A percentile compares a stretch with the other conserved stretches of the same genome.
phyloP scores from a whole-genome alignment of 306 rosid genomes.

The Acacia crassicarpa region DNA sequence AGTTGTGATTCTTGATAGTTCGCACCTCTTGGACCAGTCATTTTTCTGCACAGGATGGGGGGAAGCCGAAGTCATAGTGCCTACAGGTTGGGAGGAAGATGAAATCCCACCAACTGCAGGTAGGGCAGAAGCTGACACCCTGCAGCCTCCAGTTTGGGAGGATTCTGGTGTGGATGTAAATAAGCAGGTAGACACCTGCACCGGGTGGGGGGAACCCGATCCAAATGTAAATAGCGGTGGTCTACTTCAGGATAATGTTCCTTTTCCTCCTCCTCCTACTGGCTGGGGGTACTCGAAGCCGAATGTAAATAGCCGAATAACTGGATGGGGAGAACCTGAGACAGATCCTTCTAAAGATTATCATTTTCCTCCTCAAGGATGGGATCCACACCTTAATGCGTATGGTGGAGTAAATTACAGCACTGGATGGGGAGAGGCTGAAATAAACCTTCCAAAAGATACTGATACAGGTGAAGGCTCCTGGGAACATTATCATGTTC shows the following conservation, averaged over 20 bases:
- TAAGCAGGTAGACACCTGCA: background rate
- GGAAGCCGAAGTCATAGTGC: constrained; percentile 3
- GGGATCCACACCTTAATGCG: background rate
- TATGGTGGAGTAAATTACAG: background rate
- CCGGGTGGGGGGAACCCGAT: constrained; percentile 30
- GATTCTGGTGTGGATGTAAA: constrained; percentile 4
- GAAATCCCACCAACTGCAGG: constrained; percentile 13
- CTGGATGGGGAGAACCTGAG: constrained; percentile 17
- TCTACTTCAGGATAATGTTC: constrained; percentile 6
- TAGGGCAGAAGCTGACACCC: background rate
- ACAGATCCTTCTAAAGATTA: constrained; percentile 20
- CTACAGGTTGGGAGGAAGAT: constrained; percentile 41
- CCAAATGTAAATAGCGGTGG: constrained; percentile 10
- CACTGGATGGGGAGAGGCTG: constrained; percentile 25
- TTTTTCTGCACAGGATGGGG: constrained; percentile 36
- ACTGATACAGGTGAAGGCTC: constrained; percentile 28
- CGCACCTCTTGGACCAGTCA: constrained; percentile 44
- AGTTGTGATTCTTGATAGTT: constrained; percentile 36
- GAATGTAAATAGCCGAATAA: constrained; percentile 21
- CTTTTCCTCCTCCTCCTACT: background rate
- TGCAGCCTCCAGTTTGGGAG: background rate
- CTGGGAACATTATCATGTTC: constrained; percentile 38
- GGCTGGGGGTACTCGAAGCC: background rate
- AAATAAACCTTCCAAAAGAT: constrained; percentile 38
- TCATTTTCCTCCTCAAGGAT: constrained; percentile 3